Base-by-base conservation (phyloP, 345 rosid genomes). In the Eutrema heterophyllum region DNA sequence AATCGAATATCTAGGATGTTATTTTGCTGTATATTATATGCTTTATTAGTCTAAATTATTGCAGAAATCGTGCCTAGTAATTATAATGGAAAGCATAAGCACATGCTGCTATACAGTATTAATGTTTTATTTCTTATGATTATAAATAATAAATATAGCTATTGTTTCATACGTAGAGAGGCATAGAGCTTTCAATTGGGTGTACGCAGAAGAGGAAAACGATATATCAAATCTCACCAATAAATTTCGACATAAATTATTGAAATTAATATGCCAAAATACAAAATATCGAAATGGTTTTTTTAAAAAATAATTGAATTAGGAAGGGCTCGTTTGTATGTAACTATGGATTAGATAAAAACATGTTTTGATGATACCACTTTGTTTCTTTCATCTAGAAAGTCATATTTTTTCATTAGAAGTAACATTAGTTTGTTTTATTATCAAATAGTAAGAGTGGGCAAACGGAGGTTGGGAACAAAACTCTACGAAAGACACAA, bases 21-120 rank as follows among this genome's bases (percentile, higher is more conserved):
- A 58, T 35, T 45, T 67, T 49, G 45, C 0, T 74, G 53, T 58
- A 55, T 45, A 58, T 9, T 38, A 56, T 68, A 75, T 68, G 74
- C 0, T 68, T 51, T 43, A 55, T 53, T 75, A 68, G 57, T 61
- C 79, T 61, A 52, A 61, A 62, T 62, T 24, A 69, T 76, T 69
- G 74, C 16, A 62, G 64, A 76, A 62, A 76, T 76, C 70, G 79
- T 76, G 79, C 70, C 65, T 76, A 45, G 27, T 61, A 62, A 68
- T 51, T 69, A 76, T 69, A 69, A 62, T 76, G 65, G 50, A 43
- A 53, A 62, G 70, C 75, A 76, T 62, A 76, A 53, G 79, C 79
- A 76, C 79, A 76, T 76, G 79, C 29, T 76, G 64, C 57, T 68
- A 68, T 51, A 75, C 73, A 52, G 70, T 68, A 52, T 74, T 67